Percentiles rank a stretch among this genome's conserved stretches.
phyloP scores from a whole-genome alignment of 225 moss, liverwort and hornwort genomes.

The Physcomitrellopsis africana region DNA sequence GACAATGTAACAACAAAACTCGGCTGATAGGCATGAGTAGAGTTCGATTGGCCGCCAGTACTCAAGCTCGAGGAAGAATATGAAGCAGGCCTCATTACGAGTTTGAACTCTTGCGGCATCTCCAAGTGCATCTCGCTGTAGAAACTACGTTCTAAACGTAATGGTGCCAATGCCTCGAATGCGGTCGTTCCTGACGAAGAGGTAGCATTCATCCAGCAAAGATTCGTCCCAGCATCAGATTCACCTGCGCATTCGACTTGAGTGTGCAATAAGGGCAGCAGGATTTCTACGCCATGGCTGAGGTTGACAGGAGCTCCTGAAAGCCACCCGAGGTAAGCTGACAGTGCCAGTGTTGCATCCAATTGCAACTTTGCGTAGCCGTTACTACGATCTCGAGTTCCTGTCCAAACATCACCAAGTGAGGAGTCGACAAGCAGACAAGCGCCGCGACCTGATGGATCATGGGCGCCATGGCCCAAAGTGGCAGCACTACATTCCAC shows the following conservation, averaged over 20 bases:
- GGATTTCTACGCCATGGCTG: not conserved
- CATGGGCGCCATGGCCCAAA: not conserved
- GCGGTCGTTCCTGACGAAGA: not conserved
- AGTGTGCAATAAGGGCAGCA: constrained; percentile 14
- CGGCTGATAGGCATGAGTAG: not conserved
- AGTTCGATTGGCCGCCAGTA: constrained; percentile 4
- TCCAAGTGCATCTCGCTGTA: constrained; percentile 10
- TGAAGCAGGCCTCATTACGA: constrained; percentile 17
- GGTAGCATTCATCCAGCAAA: constrained; percentile 20
- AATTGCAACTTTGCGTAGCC: constrained; percentile 21
- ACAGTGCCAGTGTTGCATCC: constrained; percentile 23
- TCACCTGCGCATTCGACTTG: constrained; percentile 11
- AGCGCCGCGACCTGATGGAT: constrained; percentile 4
- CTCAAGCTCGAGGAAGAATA: constrained; percentile 8
- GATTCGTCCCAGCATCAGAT: not conserved
- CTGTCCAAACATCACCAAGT: constrained; percentile 16
- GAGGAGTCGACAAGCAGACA: constrained; percentile 27
- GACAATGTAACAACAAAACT: constrained; percentile 25
- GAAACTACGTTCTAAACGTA: constrained; percentile 16
- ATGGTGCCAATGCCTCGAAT: not conserved
- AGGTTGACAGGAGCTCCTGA: not conserved
- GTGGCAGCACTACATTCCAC: constrained; percentile 25
- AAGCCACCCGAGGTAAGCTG: constrained; percentile 26
- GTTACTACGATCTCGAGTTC: not conserved
- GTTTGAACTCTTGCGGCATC: constrained; percentile 19